Conservation (phyloP, 2,329 filamentous ascomycete species). For the Lasiodiplodia sp. region DNA sequence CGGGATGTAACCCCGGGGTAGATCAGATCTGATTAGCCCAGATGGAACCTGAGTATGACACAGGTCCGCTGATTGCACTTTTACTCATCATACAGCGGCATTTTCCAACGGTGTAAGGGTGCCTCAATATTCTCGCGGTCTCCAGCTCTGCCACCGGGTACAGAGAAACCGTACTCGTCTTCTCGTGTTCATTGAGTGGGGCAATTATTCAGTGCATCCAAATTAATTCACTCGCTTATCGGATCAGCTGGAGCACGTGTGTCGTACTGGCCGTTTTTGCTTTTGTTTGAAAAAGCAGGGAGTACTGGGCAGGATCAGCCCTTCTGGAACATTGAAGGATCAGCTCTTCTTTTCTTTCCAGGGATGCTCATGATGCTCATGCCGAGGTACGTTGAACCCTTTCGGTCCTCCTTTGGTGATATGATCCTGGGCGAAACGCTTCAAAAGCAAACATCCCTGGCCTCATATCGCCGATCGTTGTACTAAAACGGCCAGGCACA, state of each 20-base stretch:
- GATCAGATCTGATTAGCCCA: neutral
- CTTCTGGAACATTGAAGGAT: neutral
- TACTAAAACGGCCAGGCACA: neutral
- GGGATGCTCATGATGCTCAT: neutral
- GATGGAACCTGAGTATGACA: neutral
- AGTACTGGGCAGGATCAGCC: neutral
- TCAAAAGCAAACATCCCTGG: slow-evolving; percentile 1
- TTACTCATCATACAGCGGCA: neutral
- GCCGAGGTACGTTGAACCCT: neutral
- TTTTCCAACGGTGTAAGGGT: neutral
- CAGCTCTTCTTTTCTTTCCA: neutral
- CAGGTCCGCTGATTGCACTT: neutral
- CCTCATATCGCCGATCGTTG: neutral
- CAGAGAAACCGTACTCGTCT: neutral
- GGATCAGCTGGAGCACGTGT: neutral
- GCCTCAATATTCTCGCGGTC: neutral
- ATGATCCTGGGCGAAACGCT: neutral
- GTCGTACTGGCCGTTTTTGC: too few species aligned
- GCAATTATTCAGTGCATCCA: neutral
- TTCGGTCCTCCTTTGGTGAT: neutral
- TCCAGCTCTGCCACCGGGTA: neutral
- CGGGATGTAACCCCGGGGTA: neutral
- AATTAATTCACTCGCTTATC: neutral
- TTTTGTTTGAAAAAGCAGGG: neutral
- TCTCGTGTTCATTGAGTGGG: too few species aligned